Evolutionary conservation across 768 basidiomycete species (phyloP).

Genomic region (Podaxis carcinomalis): DNA sequence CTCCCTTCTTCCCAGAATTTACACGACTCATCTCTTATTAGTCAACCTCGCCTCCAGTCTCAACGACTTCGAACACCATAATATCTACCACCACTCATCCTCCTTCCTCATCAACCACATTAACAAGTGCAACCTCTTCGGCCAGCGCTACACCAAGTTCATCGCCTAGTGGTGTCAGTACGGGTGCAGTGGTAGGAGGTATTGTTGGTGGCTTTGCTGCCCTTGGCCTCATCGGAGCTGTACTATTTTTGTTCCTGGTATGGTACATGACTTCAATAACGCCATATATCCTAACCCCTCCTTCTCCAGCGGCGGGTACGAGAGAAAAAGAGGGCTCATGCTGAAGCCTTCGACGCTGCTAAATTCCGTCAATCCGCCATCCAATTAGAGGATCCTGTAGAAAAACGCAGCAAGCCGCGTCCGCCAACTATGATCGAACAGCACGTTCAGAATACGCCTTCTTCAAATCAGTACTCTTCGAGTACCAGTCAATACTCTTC

Average conservation of each 20-base stretch:
- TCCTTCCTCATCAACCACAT: background rate
- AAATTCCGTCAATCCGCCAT: slow-evolving; percentile 16
- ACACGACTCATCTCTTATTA: background rate
- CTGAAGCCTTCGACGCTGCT: slow-evolving; percentile 10
- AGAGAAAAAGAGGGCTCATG: background rate
- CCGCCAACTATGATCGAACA: slow-evolving; percentile 14
- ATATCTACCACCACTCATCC: background rate
- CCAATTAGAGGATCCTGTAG: slow-evolving; percentile 10
- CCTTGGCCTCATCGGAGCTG: slow-evolving; percentile 6
- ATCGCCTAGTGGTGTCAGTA: background rate
- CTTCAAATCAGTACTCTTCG: background rate
- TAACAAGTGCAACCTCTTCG: background rate
- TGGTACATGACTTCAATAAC: no score
- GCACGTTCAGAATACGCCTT: slow-evolving; percentile 4
- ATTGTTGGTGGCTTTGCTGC: slow-evolving; percentile 6
- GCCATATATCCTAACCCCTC: background rate
- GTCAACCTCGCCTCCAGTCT: background rate
- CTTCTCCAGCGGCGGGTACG: background rate
- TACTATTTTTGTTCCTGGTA: slow-evolving; percentile 7
- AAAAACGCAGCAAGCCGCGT: slow-evolving; percentile 8
- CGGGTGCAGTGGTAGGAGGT: slow-evolving; percentile 6
- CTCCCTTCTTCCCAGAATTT: background rate
- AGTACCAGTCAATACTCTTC: background rate
- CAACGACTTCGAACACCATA: background rate
- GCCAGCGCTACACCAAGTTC: background rate